Evolutionary conservation across 2,329 filamentous ascomycete species (phyloP).

Genomic region (Basipetospora chlamydospora): DNA sequence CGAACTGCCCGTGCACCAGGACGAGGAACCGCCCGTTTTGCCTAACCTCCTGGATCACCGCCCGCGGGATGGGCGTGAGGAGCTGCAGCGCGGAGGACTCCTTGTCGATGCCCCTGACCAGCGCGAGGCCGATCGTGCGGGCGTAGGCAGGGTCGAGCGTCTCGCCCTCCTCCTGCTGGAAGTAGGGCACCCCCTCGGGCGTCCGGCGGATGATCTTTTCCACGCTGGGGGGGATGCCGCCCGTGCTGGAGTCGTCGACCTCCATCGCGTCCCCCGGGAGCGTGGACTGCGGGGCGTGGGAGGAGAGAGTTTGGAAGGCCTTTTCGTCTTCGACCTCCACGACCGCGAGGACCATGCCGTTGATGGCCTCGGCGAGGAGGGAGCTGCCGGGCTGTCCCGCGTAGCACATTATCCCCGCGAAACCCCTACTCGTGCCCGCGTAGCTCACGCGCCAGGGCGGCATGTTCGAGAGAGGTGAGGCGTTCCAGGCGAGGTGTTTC

Average conservation of each 20-base stretch:
- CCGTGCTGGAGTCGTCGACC: conserved; percentile 6
- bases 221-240: not conserved
- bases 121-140: conserved; percentile 45
- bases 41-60: conserved; percentile 24
- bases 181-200: conserved; percentile 45
- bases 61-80: conserved; percentile 40
- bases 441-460: conserved; percentile 52
- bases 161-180: conserved; percentile 37
- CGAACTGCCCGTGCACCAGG: conserved; percentile 53
- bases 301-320: conserved; percentile 25
- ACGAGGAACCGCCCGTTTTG: conserved; percentile 35
- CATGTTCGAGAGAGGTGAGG: conserved; percentile 37
- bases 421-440: conserved; percentile 29
- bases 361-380: conserved; percentile 49
- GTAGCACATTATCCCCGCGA: conserved; percentile 54
- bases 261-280: too few relatives aligned
- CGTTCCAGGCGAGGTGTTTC: conserved; percentile 28
- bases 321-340: conserved; percentile 41
- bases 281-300: too few relatives aligned
- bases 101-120: conserved; percentile 56
- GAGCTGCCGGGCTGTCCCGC: conserved; percentile 45
- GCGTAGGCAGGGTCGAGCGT: conserved; percentile 46
- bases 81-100: conserved; percentile 42
- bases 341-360: conserved; percentile 55
- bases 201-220: conserved; percentile 18